Evolutionary conservation across 208 protist species (phyloP).

Genomic region (Phytomonas sp.): DNA sequence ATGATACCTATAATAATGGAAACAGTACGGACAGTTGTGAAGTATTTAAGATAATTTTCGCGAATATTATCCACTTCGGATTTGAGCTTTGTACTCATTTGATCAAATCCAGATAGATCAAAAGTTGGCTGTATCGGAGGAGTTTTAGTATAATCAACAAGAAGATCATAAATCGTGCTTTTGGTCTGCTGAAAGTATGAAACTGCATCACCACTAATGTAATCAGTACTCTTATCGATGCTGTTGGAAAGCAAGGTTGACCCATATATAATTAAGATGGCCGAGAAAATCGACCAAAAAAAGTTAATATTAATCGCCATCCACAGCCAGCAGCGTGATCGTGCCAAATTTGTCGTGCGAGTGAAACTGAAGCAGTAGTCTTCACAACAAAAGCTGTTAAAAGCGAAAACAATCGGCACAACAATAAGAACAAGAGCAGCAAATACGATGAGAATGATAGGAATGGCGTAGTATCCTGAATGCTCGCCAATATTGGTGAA

Average conservation of each 20-base stretch:
- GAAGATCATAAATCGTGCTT: slow-evolving; percentile 20
- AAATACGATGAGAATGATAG: slow-evolving; percentile 37
- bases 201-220: slow-evolving; percentile 24
- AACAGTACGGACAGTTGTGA: slow-evolving; percentile 38
- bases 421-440: slow-evolving; percentile 42
- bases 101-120: slow-evolving; percentile 33
- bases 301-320: slow-evolving; percentile 56
- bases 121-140: slow-evolving; percentile 17
- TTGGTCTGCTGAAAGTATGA: slow-evolving; percentile 40
- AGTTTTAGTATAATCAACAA: slow-evolving; percentile 26
- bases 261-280: slow-evolving; percentile 54
- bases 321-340: slow-evolving; percentile 46
- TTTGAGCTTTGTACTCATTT: slow-evolving; percentile 20
- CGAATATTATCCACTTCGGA: slow-evolving; percentile 21
- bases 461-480: slow-evolving; percentile 52
- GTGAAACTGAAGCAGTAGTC: slow-evolving; percentile 21
- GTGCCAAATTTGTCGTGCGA: slow-evolving; percentile 15
- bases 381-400: slow-evolving; percentile 37
- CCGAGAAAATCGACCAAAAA: slow-evolving; percentile 36
- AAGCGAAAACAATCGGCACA: slow-evolving; percentile 53
- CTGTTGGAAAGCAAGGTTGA: slow-evolving; percentile 25
- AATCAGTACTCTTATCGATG: slow-evolving; percentile 19
- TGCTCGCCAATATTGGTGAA: slow-evolving; percentile 34
- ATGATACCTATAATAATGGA: slow-evolving; percentile 39
- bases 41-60: slow-evolving; percentile 58